Evolutionary conservation across 768 basidiomycete genomes (phyloP).

Genomic region (Pleurotus citrinopileatus): DNA sequence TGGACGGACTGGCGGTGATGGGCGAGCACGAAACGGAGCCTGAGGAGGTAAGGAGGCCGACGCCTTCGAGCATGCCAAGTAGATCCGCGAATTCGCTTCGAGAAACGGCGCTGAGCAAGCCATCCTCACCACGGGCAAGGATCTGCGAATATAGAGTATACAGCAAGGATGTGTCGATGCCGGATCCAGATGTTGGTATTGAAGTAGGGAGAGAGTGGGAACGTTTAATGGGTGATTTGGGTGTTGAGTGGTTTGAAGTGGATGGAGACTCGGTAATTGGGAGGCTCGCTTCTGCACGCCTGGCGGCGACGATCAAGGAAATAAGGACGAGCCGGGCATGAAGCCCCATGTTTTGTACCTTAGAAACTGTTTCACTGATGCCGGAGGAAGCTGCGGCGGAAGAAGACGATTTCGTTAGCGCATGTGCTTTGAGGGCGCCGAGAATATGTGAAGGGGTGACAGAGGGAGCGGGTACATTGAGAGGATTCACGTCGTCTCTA

Average conservation of each 20-base stretch:
- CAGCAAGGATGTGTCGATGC: conserved; percentile 57
- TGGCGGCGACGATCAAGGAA: conserved; percentile 58
- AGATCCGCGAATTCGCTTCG: conserved; percentile 78
- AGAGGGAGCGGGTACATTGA: conserved; percentile 33
- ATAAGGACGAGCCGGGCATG: conserved; percentile 74
- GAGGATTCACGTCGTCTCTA: conserved; percentile 28
- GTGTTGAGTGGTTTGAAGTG: conserved; percentile 31
- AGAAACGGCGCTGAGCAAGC: conserved; percentile 61
- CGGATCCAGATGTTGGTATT: conserved; percentile 20
- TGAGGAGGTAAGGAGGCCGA: conserved; percentile 54
- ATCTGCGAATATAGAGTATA: conserved; percentile 62
- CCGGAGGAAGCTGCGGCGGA: conserved; percentile 24
- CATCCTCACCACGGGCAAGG: conserved; percentile 52
- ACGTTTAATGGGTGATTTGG: conserved; percentile 52
- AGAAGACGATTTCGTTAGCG: conserved; percentile 20
- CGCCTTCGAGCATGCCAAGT: conserved; percentile 67
- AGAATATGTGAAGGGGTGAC: conserved; percentile 71
- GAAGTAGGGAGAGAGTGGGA: conserved; percentile 30
- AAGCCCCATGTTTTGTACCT: conserved; percentile 67
- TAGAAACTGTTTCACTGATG: conserved; percentile 62
- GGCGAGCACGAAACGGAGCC: conserved; percentile 25
- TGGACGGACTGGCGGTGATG: conserved; percentile 34
- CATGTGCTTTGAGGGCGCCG: conserved; percentile 70
- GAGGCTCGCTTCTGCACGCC: conserved; percentile 58
- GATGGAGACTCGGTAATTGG: conserved; percentile 40